Percentiles rank a stretch among this genome's conserved stretches.
phyloP scores from a whole-genome alignment of 768 basidiomycete genomes.

The Cystobasidium tubakii region DNA sequence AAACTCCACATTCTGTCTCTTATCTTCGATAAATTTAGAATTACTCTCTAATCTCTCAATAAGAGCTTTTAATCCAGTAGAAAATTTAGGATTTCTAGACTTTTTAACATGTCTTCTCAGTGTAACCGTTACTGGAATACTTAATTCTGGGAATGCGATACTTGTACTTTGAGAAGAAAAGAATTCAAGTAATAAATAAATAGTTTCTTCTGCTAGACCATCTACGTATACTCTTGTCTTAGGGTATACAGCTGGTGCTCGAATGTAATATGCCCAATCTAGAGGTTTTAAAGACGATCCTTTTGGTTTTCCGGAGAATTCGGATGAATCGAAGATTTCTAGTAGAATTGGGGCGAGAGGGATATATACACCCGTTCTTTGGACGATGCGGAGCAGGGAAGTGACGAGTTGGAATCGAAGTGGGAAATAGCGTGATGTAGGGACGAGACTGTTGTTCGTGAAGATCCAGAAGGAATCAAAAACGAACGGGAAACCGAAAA shows the following conservation, averaged over 20 bases:
- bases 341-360: slow-evolving; percentile 81
- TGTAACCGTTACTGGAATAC: slow-evolving; percentile 67
- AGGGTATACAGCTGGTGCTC: slow-evolving; percentile 78
- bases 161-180: slow-evolving; percentile 69
- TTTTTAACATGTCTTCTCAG: slow-evolving; percentile 70
- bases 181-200: slow-evolving; percentile 75
- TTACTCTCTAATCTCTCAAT: slow-evolving; percentile 85
- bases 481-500: background rate
- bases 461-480: no score
- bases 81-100: slow-evolving; percentile 55
- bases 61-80: slow-evolving; percentile 61
- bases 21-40: slow-evolving; percentile 67
- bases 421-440: slow-evolving; percentile 84
- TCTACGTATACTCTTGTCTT: slow-evolving; percentile 81
- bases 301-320: slow-evolving; percentile 67
- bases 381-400: slow-evolving; percentile 76
- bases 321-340: slow-evolving; percentile 71
- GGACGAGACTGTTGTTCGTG: slow-evolving; percentile 64
- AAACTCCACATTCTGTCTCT: slow-evolving; percentile 65
- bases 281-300: slow-evolving; percentile 78
- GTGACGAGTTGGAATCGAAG: slow-evolving; percentile 88
- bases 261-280: slow-evolving; percentile 79
- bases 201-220: slow-evolving; percentile 71
- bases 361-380: slow-evolving; percentile 76
- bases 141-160: slow-evolving; percentile 88